These are phyloP conservation scores for Fraxinus platypoda DNA, from an alignment of 305 asterid species.

Conservation along the genomic window DNA sequence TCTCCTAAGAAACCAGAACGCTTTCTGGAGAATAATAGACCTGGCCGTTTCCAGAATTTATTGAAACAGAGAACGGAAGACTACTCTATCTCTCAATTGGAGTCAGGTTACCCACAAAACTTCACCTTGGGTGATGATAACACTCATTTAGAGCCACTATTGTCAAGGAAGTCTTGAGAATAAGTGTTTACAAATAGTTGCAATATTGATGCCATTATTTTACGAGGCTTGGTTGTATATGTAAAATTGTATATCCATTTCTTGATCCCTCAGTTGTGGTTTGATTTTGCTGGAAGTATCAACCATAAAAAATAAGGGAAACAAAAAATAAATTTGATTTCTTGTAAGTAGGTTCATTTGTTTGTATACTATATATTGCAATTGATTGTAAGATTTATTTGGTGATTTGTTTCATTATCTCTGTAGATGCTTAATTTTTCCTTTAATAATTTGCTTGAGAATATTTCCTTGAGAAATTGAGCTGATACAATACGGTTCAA, in stretches of 20 bases:
- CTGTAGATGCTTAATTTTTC: background rate
- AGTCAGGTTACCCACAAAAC: slow-evolving; percentile 50
- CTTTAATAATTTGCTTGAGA: background rate
- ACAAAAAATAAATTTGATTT: no score
- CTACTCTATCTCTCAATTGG: slow-evolving; percentile 48
- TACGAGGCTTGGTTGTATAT: background rate
- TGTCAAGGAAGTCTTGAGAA: slow-evolving; percentile 50
- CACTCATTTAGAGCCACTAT: slow-evolving; percentile 65
- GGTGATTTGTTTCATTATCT: background rate
- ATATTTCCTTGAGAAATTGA: background rate
- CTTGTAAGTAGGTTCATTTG: background rate
- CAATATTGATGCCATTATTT: background rate
- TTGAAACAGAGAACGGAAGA: slow-evolving; percentile 55
- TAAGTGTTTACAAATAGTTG: background rate
- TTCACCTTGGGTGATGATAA: slow-evolving; percentile 28
- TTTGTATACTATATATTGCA: background rate
- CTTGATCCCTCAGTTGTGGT: background rate
- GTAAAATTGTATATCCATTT: slow-evolving; percentile 5
- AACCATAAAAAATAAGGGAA: background rate
- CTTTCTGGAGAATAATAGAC: slow-evolving; percentile 36
- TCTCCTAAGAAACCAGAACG: slow-evolving; percentile 40
- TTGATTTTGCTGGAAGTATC: background rate
- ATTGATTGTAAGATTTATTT: background rate
- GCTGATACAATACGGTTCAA: background rate
- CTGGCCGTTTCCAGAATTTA: slow-evolving; percentile 48